Base-by-base conservation (phyloP, 139 green algal genomes). In the Volvox africanus region DNA sequence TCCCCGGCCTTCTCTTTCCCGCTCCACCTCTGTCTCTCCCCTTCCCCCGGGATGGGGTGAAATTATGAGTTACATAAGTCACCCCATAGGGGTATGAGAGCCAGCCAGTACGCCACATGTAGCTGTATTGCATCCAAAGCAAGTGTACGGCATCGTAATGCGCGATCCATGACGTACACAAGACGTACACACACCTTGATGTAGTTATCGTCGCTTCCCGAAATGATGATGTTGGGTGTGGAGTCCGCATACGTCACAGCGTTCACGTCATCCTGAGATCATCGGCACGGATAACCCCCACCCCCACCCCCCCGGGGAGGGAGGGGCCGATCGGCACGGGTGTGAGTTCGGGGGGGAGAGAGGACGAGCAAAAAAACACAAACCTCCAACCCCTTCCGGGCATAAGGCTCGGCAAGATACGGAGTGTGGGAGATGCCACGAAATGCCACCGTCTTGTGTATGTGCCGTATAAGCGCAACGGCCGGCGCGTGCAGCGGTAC, bases 251-350 rank as follows among this genome's bases (percentile, higher is more conserved):
- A 95, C 68, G 82, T 96, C 1, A 99, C 98, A 24, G 98, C 96
- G 79, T 99, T 99, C 24, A 99, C 97, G 93, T 99, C 98, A 85
- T 99, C 95, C 37, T 92, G 22, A 14, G 22, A 22, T 5, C 44
- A 9, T 5, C 5, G 44, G 44, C 44, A 55, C 44, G 44, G 44
- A 55, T 55, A 55, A n/a, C n/a, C n/a, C n/a, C n/a, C n/a, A n/a
- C 44, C 44, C 44, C 5, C 44, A 5, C 44, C 5, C 44, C 44
- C 44, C 5, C 44, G 80, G 80, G 26, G 50, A 5, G 9, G 50
- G 55, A 22, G 28, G 37, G 50, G 71, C 32, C 21, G 11, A 28
- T 24, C 21, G 65, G 65, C 21, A 28, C 21, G 65, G 65, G 65
- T 24, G 65, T 24, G 24, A 28, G 65, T 24, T 24, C 17, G 62